phyloP scores from a whole-genome alignment of 2,329 filamentous ascomycete species.

The Stenocarpella maydis region DNA sequence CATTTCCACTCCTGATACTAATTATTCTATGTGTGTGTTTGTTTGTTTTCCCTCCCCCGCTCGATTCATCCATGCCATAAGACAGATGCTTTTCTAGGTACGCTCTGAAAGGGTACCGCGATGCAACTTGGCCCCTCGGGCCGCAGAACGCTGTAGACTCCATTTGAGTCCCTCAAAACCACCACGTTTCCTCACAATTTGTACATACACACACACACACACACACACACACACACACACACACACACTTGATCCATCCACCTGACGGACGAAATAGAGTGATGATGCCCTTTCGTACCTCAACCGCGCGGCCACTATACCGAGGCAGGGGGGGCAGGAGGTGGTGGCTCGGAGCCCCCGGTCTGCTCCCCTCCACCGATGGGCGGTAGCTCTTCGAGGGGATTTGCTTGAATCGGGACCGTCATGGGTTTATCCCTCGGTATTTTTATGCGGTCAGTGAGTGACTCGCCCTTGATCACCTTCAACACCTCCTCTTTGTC shows the following conservation, averaged over 20 bases:
- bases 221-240: neutral
- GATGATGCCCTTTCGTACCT: neutral
- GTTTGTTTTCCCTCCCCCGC: neutral
- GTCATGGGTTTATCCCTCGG: conserved; percentile 68
- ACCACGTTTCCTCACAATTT: conserved; percentile 1
- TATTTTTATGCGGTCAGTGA: conserved; percentile 72
- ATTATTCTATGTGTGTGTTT: neutral
- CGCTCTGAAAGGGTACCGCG: conserved; percentile 22
- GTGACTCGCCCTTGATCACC: conserved; percentile 85
- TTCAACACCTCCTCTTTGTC: conserved; percentile 89
- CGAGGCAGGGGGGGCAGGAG: conserved; percentile 32
- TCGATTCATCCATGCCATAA: conserved; percentile 16
- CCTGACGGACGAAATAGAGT: neutral
- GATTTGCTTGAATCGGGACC: conserved; percentile 58
- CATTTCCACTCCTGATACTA: neutral
- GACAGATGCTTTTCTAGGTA: conserved; percentile 18
- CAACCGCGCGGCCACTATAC: neutral
- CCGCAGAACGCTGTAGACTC: neutral
- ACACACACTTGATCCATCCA: neutral
- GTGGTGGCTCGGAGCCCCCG: conserved; percentile 30
- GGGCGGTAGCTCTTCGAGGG: conserved; percentile 35
- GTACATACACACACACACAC: neutral
- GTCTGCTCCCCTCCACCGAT: conserved; percentile 30
- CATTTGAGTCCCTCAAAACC: neutral
- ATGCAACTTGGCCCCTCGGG: neutral